Percentiles rank a stretch among this genome's conserved stretches.
Conservation (phyloP, 2,329 filamentous ascomycete species). For the Sphaerulina populicola region DNA sequence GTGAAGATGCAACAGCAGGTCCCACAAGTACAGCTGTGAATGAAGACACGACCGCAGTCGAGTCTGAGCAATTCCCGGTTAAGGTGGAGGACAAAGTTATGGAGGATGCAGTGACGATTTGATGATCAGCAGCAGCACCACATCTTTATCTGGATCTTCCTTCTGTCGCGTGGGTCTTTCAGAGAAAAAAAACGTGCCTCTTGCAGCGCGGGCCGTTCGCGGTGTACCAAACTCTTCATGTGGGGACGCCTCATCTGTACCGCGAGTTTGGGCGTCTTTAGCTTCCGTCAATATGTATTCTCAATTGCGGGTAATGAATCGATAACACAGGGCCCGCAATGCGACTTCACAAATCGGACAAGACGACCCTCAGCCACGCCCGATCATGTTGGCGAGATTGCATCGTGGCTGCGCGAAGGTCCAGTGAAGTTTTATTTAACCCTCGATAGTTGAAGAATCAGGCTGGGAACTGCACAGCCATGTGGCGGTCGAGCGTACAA, state of each 20-base stretch:
- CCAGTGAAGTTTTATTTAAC: not conserved
- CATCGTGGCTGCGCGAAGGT: not conserved
- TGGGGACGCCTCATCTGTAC: not conserved
- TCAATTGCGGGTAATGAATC: slow-evolving; percentile 3
- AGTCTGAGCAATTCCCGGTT: slow-evolving; percentile 2
- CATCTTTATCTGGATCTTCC: not conserved
- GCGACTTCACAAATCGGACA: not conserved
- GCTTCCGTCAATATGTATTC: not conserved
- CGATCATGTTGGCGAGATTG: not conserved
- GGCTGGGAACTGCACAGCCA: not conserved
- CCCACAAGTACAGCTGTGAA: slow-evolving; percentile 3
- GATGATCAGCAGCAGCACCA: slow-evolving; percentile 3
- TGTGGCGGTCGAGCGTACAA: no score
- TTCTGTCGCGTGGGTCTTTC: not conserved
- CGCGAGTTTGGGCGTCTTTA: not conserved
- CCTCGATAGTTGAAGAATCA: not conserved
- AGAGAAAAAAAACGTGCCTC: not conserved
- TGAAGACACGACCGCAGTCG: slow-evolving; percentile 7
- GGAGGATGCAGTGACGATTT: slow-evolving; percentile 6
- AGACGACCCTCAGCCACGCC: not conserved
- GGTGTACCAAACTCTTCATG: not conserved
- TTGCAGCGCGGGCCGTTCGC: not conserved
- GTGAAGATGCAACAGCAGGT: slow-evolving; percentile 10
- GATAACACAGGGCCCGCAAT: not conserved
- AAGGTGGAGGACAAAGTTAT: slow-evolving; percentile 8